Evolutionary conservation across 106 monocot species (phyloP).

Genomic region (Gastrodia elata): DNA sequence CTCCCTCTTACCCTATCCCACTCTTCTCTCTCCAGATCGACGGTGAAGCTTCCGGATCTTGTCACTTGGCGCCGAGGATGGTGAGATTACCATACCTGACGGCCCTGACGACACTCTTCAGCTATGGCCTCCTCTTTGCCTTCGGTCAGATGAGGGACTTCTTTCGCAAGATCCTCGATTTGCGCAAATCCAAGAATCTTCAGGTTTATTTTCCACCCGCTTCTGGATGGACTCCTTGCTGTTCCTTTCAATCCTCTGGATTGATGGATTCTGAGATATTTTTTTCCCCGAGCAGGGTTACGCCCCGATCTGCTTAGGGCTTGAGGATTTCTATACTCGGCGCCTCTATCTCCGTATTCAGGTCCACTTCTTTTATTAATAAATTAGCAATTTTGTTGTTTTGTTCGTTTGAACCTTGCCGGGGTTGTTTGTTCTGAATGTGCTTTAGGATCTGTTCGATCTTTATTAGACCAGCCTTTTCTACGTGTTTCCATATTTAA

Average conservation of each 20-base stretch:
- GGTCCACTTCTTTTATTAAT: conserved; percentile 23
- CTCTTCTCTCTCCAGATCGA: conserved; percentile 1
- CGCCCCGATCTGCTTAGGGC: conserved; percentile 77
- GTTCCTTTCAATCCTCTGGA: background rate
- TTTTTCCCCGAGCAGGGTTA: conserved; percentile 39
- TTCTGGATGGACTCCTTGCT: background rate
- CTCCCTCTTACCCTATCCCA: background rate
- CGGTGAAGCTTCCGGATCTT: background rate
- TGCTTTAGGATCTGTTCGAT: background rate
- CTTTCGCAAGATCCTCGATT: conserved; percentile 69
- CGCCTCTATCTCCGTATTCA: conserved; percentile 84
- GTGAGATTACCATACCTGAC: conserved; percentile 84
- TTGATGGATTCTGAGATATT: background rate
- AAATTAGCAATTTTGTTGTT: background rate
- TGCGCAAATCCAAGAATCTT: conserved; percentile 42
- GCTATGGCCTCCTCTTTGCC: conserved; percentile 84
- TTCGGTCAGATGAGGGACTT: conserved; percentile 84
- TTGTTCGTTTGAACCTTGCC: background rate
- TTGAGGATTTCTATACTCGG: conserved; percentile 81
- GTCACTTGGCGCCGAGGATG: conserved; percentile 25
- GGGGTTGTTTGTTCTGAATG: background rate
- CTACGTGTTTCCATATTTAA: background rate
- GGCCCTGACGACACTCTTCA: conserved; percentile 77
- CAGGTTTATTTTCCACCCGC: conserved; percentile 25
- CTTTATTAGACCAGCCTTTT: background rate